Percentiles rank a stretch among this genome's conserved stretches.
Conservation (phyloP, 176 grass and related monocot genomes). For the Zizania latifolia region DNA sequence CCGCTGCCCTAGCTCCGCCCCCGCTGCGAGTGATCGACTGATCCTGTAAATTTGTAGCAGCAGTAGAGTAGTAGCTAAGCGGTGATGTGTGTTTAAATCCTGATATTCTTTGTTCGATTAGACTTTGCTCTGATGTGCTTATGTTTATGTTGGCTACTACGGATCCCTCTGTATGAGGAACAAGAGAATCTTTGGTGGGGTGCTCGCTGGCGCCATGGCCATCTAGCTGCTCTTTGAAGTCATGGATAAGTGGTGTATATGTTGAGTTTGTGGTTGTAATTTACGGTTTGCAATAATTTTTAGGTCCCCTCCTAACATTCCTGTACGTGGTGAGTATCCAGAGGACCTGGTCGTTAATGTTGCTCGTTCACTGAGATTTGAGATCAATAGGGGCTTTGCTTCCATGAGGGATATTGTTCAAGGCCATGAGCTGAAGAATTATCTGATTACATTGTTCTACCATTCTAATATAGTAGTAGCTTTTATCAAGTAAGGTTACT, state of each 20-base stretch:
- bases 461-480: conserved; percentile 22
- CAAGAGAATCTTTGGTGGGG: conserved; percentile 68
- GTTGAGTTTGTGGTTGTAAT: not conserved
- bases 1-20: too few relatives aligned
- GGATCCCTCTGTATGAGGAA: conserved; percentile 93
- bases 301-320: conserved; percentile 76
- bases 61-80: not conserved
- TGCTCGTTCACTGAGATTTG: conserved; percentile 65
- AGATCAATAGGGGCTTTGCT: conserved; percentile 73
- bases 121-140: not conserved
- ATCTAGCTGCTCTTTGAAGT: conserved; percentile 92
- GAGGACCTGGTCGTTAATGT: conserved; percentile 71
- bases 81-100: conserved; percentile 2
- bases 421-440: conserved; percentile 86
- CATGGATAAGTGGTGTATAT: conserved; percentile 7
- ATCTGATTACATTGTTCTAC: conserved; percentile 52
- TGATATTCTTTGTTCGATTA: conserved; percentile 1
- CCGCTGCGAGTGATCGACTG: not conserved
- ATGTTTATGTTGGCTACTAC: conserved; percentile 51
- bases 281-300: not conserved
- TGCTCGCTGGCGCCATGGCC: conserved; percentile 51
- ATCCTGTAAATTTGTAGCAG: not conserved
- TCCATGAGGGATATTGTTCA: conserved; percentile 61
- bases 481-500: conserved; percentile 13
- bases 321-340: conserved; percentile 74